Percentiles rank a stretch among this genome's conserved stretches.
These are phyloP conservation scores for Chrysosporium queenslandicum DNA, from an alignment of 2,329 filamentous ascomycete species.

Conservation along the genomic window DNA sequence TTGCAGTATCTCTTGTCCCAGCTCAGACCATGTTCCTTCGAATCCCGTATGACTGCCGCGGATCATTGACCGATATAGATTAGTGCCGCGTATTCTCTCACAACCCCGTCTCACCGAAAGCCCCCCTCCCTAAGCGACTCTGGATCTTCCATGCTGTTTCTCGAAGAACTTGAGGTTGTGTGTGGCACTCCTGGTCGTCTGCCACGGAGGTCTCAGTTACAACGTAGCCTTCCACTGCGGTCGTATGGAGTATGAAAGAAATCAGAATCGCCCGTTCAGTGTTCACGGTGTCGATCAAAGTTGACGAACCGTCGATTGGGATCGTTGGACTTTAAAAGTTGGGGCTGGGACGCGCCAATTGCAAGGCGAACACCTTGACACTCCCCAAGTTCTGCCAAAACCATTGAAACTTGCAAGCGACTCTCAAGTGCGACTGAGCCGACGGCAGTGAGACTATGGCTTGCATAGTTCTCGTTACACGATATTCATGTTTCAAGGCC, in stretches of 20 bases:
- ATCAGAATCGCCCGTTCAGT: too few species aligned
- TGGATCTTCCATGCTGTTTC: too few species aligned
- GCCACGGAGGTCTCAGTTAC: too few species aligned
- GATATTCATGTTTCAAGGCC: neutral
- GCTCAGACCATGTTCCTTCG: neutral
- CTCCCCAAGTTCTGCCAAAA: too few species aligned
- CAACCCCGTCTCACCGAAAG: neutral
- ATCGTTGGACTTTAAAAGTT: too few species aligned
- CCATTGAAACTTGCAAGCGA: neutral
- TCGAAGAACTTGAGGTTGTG: neutral
- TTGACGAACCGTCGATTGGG: too few species aligned
- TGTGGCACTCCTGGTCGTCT: neutral
- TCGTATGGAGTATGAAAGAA: too few species aligned
- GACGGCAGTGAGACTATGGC: neutral
- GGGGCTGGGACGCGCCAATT: too few species aligned
- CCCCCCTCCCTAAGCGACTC: neutral
- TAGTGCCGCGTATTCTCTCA: neutral
- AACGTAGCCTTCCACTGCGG: too few species aligned
- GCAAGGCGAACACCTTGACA: too few species aligned
- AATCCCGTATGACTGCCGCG: neutral
- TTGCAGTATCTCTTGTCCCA: too few species aligned
- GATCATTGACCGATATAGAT: neutral
- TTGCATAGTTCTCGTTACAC: constrained; percentile 4
- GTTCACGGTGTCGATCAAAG: too few species aligned
- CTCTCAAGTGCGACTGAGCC: neutral